These are phyloP conservation scores for Viola pubescens DNA, from an alignment of 441 rosid genomes.

Conservation along the genomic window DNA sequence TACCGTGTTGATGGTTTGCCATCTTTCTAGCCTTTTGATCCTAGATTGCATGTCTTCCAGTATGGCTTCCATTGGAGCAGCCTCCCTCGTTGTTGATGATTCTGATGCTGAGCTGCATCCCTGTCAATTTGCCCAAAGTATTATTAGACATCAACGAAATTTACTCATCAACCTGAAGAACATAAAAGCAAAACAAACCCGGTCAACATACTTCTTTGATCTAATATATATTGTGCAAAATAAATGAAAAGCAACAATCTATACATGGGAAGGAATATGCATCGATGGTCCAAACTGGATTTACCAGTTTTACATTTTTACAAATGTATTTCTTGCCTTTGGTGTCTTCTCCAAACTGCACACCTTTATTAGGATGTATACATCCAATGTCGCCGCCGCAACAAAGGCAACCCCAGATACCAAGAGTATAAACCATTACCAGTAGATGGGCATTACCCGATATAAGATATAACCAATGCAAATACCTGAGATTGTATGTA, in stretches of 20 bases:
- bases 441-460: background rate
- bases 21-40: constrained; percentile 84
- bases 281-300: background rate
- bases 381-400: too few species aligned
- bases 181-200: background rate
- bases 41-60: constrained; percentile 88
- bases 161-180: background rate
- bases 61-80: constrained; percentile 51
- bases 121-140: constrained; percentile 29
- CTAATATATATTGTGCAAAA: background rate
- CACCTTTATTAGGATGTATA: too few species aligned
- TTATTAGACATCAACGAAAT: background rate
- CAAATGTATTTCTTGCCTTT: too few species aligned
- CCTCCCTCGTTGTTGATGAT: constrained; percentile 71
- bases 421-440: background rate
- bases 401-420: too few species aligned
- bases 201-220: background rate
- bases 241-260: background rate
- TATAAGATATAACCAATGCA: constrained; percentile 3
- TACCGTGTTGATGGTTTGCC: constrained; percentile 95
- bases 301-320: too few species aligned
- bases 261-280: background rate
- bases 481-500: constrained; percentile 88
- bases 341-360: too few species aligned
- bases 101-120: constrained; percentile 70